Percentiles rank a stretch among this genome's conserved stretches.
phyloP scores from a whole-genome alignment of 192 early-diverging fungal genomes.

The Geosiphon pyriformis region DNA sequence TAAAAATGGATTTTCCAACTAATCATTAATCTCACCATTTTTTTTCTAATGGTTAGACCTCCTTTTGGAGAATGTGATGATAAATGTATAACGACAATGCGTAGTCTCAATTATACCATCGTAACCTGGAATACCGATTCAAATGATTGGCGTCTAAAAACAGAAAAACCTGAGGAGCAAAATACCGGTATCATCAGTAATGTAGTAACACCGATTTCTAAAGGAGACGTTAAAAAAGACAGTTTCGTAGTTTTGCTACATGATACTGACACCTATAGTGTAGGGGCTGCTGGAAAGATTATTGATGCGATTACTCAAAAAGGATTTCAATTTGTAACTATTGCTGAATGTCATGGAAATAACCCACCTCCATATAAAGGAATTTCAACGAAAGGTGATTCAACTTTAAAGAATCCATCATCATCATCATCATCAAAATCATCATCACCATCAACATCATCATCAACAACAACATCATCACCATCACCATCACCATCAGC shows the following conservation, averaged over 20 bases:
- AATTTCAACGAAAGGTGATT: too few relatives aligned
- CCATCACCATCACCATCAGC: too few relatives aligned
- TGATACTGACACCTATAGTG: constrained; percentile 35
- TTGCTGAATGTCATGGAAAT: constrained; percentile 36
- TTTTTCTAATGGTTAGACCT: too few relatives aligned
- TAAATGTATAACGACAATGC: constrained; percentile 31
- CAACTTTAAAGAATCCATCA: too few relatives aligned
- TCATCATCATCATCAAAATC: too few relatives aligned
- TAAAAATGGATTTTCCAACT: too few relatives aligned
- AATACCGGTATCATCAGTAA: neutral
- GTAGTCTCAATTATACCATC: constrained; percentile 26
- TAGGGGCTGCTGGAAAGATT: constrained; percentile 28
- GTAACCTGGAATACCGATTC: constrained; percentile 38
- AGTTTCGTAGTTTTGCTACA: constrained; percentile 35
- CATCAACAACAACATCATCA: too few relatives aligned
- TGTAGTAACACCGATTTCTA: neutral
- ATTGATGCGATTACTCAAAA: constrained; percentile 31
- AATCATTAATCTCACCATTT: too few relatives aligned
- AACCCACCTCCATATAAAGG: neutral
- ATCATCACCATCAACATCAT: too few relatives aligned
- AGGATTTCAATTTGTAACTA: constrained; percentile 37
- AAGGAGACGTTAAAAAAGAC: constrained; percentile 31
- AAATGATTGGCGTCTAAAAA: constrained; percentile 35
- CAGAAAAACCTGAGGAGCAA: neutral
- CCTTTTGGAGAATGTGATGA: constrained; percentile 44